phyloP scores from a whole-genome alignment of 345 rosid genomes.

The Hirschfeldia incana region DNA sequence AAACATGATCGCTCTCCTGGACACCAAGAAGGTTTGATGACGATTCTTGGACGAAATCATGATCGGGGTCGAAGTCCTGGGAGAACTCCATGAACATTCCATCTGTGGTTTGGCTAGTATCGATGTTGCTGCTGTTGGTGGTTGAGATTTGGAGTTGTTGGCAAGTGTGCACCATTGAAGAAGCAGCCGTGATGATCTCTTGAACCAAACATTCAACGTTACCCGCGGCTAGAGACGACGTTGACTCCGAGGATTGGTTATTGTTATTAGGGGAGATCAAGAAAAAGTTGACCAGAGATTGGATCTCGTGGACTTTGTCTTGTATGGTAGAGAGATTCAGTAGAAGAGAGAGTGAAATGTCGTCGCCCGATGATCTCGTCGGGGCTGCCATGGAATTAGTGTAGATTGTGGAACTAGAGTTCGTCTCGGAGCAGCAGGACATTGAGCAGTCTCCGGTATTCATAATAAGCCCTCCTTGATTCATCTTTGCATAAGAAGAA shows the following conservation, averaged over 20 bases:
- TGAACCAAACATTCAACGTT: conserved; percentile 55
- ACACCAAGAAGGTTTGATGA: conserved; percentile 1
- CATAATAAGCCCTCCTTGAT: conserved; percentile 21
- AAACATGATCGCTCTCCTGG: conserved; percentile 41
- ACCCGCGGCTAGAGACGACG: conserved; percentile 50
- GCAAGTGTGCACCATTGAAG: conserved; percentile 66
- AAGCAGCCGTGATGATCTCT: conserved; percentile 61
- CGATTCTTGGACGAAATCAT: conserved; percentile 17
- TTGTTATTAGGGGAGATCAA: conserved; percentile 42
- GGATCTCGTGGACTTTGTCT: conserved; percentile 62
- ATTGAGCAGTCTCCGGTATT: conserved; percentile 32
- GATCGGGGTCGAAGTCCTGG: conserved; percentile 6
- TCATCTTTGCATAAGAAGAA: conserved; percentile 6
- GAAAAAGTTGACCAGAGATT: conserved; percentile 53
- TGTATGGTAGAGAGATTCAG: conserved; percentile 58
- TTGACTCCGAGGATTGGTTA: conserved; percentile 42
- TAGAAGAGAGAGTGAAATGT: conserved; percentile 48
- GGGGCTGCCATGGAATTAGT: neutral
- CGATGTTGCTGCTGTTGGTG: conserved; percentile 14
- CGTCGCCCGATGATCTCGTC: conserved; percentile 23
- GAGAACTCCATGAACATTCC: conserved; percentile 29
- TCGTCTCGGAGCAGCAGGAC: conserved; percentile 22
- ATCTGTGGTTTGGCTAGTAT: conserved; percentile 4
- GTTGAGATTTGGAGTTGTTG: conserved; percentile 53
- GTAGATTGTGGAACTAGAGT: conserved; percentile 23